These are phyloP conservation scores for Penicillium sp. DNA, from an alignment of 2,329 filamentous ascomycete species.

Conservation along the genomic window DNA sequence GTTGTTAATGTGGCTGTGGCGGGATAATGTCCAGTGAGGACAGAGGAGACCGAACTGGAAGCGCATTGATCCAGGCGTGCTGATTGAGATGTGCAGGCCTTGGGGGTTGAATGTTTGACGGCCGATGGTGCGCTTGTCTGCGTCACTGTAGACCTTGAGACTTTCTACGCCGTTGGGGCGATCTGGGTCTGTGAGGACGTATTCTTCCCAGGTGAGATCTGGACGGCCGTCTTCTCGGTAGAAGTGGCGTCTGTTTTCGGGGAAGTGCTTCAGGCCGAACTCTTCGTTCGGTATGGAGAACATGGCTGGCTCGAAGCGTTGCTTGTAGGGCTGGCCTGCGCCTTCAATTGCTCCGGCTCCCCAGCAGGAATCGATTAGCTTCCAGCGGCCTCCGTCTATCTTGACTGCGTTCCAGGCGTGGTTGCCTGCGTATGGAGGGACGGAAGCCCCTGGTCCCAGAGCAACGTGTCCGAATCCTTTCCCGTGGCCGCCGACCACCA, in stretches of 20 bases:
- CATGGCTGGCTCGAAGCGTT: conserved; percentile 65
- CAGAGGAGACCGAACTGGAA: conserved; percentile 83
- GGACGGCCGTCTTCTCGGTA: conserved; percentile 71
- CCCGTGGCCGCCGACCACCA: conserved; percentile 75
- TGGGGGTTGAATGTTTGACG: conserved; percentile 64
- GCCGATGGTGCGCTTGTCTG: conserved; percentile 53
- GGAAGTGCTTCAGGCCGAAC: conserved; percentile 82
- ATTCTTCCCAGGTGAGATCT: conserved; percentile 75
- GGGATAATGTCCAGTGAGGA: conserved; percentile 76
- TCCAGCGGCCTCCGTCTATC: conserved; percentile 87
- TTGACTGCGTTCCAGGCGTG: conserved; percentile 95
- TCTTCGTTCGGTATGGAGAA: conserved; percentile 72
- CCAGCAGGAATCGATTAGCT: conserved; percentile 90
- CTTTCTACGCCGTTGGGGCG: conserved; percentile 46
- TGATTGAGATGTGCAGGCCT: conserved; percentile 61
- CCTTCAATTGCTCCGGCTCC: conserved; percentile 73
- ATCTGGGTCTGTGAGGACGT: conserved; percentile 65
- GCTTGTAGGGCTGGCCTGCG: conserved; percentile 61
- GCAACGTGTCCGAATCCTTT: conserved; percentile 78
- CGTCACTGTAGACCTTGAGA: conserved; percentile 51
- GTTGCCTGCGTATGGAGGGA: conserved; percentile 65
- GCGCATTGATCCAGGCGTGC: conserved; percentile 61
- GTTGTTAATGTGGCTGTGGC: conserved; percentile 60
- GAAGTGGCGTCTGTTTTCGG: conserved; percentile 66
- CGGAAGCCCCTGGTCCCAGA: conserved; percentile 62